Evolutionary conservation across 768 basidiomycete genomes (phyloP).

Genomic region (Termitomyces sp.): DNA sequence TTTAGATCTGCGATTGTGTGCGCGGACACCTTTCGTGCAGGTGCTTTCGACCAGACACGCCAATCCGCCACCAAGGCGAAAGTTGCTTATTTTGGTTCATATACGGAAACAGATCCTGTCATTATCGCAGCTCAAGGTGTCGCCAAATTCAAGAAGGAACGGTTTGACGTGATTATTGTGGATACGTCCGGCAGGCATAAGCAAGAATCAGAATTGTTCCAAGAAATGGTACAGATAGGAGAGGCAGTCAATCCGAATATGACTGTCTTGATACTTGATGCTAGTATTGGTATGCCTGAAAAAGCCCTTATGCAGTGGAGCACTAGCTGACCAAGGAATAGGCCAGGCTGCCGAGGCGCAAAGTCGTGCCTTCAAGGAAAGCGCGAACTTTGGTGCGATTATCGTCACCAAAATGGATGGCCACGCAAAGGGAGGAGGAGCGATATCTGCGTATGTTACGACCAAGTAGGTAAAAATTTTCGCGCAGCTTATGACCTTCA

Average conservation of each 20-base stretch:
- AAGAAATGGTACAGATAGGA: conserved; percentile 97
- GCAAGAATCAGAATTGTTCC: conserved; percentile 93
- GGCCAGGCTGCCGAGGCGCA: conserved; percentile 98
- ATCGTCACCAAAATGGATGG: conserved; percentile 99
- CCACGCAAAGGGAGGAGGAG: conserved; percentile 98
- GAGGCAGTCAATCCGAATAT: conserved; percentile 92
- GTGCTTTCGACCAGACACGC: conserved; percentile 98
- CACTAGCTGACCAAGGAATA: conserved; percentile 20
- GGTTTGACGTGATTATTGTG: conserved; percentile 98
- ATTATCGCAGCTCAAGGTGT: conserved; percentile 93
- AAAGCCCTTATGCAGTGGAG: neutral
- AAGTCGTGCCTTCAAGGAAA: conserved; percentile 95
- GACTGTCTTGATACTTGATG: conserved; percentile 94
- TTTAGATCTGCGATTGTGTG: conserved; percentile 98
- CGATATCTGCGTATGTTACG: conserved; percentile 91
- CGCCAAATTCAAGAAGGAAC: conserved; percentile 94
- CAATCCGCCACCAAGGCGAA: conserved; percentile 99
- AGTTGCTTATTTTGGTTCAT: conserved; percentile 97
- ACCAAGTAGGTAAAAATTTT: neutral
- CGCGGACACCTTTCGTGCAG: conserved; percentile 98
- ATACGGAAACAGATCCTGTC: conserved; percentile 98
- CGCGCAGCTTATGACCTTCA: neutral
- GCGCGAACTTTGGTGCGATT: conserved; percentile 95
- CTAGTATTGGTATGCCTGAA: conserved; percentile 75
- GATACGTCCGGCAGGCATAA: conserved; percentile 97